Evolutionary conservation across 2,329 filamentous ascomycete species (phyloP).

Genomic region (Calycina marina): DNA sequence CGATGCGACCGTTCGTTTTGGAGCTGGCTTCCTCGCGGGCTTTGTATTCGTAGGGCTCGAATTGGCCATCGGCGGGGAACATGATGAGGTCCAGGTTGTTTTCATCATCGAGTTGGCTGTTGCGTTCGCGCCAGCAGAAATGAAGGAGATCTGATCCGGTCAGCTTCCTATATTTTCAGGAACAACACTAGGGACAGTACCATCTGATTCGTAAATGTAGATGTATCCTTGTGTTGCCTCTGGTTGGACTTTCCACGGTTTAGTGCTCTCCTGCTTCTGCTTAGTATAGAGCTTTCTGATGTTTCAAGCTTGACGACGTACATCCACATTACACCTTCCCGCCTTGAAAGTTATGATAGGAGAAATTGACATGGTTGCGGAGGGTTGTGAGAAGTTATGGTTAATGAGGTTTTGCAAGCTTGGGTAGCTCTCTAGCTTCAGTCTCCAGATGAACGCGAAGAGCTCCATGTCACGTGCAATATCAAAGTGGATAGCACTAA

Average conservation of each 20-base stretch:
- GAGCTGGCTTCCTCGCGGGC: constrained; percentile 39
- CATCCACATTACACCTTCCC: constrained; percentile 73
- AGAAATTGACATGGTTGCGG: constrained; percentile 55
- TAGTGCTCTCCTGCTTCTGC: constrained; percentile 33
- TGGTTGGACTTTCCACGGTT: constrained; percentile 59
- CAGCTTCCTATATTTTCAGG: constrained; percentile 1
- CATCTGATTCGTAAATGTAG: constrained; percentile 88
- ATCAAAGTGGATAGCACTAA: too few species aligned
- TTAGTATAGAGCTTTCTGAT: too few species aligned
- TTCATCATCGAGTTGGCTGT: constrained; percentile 52
- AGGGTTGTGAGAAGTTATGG: neutral
- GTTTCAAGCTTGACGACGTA: constrained; percentile 29
- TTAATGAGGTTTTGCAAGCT: neutral
- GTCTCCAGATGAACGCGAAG: too few species aligned
- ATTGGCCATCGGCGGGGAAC: constrained; percentile 79
- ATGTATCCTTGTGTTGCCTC: constrained; percentile 67
- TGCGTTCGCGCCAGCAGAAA: constrained; percentile 90
- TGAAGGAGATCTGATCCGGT: constrained; percentile 61
- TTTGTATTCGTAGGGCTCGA: constrained; percentile 70
- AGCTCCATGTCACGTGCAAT: too few species aligned
- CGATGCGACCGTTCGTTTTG: constrained; percentile 78
- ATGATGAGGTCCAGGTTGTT: constrained; percentile 76
- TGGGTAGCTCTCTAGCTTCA: neutral
- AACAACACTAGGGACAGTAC: constrained; percentile 27
- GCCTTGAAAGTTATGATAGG: constrained; percentile 96